Conservation (phyloP, 2,329 filamentous ascomycete species). For the Cladosporium oxysporum region DNA sequence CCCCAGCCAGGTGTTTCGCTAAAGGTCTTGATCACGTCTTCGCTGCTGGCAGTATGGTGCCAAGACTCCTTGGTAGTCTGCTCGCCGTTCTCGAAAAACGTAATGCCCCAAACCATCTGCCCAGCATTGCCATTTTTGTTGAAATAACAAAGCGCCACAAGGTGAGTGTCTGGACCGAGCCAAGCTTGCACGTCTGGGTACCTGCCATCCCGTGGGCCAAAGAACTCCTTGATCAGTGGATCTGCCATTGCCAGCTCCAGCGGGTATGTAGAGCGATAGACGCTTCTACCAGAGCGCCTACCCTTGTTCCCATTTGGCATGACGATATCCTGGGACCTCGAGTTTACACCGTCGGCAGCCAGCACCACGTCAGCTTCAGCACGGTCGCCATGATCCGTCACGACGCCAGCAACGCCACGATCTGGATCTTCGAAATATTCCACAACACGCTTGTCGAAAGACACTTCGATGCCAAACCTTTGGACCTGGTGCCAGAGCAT, state of each 20-base stretch:
- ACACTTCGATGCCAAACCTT: conserved; percentile 44
- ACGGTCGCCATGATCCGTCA: conserved; percentile 42
- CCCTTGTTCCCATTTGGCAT: conserved; percentile 18
- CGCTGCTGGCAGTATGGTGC: conserved; percentile 43
- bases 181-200: conserved; percentile 24
- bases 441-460: conserved; percentile 45
- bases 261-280: conserved; percentile 26
- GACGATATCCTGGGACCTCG: conserved; percentile 47
- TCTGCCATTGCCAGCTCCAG: conserved; percentile 20
- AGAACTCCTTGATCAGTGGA: conserved; percentile 25
- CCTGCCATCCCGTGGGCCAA: conserved; percentile 22
- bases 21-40: conserved; percentile 31
- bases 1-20: conserved; percentile 38
- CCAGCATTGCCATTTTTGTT: conserved; percentile 32
- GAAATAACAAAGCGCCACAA: conserved; percentile 40
- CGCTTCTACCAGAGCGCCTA: conserved; percentile 27
- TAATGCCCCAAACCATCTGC: conserved; percentile 43
- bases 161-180: conserved; percentile 28
- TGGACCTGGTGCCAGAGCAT: conserved; percentile 56
- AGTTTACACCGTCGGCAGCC: conserved; percentile 42
- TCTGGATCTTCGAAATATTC: conserved; percentile 48
- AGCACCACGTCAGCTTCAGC: conserved; percentile 45
- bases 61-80: conserved; percentile 43
- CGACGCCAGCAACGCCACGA: conserved; percentile 30
- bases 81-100: conserved; percentile 43